Conservation (phyloP, 2,329 filamentous ascomycete genomes). For the Botrytis pseudocinerea region DNA sequence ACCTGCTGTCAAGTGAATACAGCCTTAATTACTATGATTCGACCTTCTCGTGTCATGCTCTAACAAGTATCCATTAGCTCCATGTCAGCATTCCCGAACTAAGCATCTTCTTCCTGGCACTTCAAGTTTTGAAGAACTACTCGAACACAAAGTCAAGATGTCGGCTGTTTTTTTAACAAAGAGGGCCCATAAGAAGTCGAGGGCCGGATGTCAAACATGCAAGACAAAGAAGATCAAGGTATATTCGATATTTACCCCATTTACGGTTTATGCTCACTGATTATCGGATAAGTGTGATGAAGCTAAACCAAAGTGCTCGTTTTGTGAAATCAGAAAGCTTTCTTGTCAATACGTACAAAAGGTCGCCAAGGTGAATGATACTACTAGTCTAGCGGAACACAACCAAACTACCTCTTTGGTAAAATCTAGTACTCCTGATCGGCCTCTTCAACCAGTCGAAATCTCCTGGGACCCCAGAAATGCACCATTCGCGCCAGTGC, state of each 20-base stretch:
- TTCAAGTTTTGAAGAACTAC: background rate
- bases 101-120: background rate
- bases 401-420: background rate
- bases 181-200: conserved; percentile 39
- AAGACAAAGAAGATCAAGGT: conserved; percentile 40
- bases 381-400: background rate
- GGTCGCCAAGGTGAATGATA: background rate
- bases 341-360: conserved; percentile 32
- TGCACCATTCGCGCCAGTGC: conserved; percentile 26
- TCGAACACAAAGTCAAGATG: background rate
- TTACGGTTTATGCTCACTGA: background rate
- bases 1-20: background rate
- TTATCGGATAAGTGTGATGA: conserved; percentile 37
- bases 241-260: background rate
- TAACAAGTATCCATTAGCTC: background rate
- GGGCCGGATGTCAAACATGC: conserved; percentile 37
- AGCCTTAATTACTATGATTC: background rate
- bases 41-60: background rate
- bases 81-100: background rate
- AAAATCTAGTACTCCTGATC: background rate
- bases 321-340: conserved; percentile 36
- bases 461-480: conserved; percentile 21
- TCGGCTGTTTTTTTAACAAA: conserved; percentile 34
- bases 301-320: conserved; percentile 36
- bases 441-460: background rate